phyloP scores from a whole-genome alignment of 2,329 filamentous ascomycete genomes.

The Cytospora leucostoma region DNA sequence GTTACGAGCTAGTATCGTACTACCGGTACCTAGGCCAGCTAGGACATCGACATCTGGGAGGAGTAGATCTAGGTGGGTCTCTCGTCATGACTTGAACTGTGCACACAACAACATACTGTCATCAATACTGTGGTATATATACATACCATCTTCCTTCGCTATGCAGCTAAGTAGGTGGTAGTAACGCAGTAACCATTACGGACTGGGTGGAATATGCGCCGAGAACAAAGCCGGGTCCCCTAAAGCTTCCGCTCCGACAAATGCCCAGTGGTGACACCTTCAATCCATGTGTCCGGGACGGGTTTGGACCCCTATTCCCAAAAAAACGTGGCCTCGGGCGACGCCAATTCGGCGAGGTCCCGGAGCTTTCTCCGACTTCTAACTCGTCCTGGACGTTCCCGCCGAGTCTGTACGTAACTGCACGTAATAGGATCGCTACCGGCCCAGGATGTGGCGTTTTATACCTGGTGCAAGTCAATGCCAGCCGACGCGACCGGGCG shows the following conservation, averaged over 20 bases:
- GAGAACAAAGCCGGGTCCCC: neutral
- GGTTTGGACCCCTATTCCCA: slow-evolving; percentile 23
- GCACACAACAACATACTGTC: too few species aligned
- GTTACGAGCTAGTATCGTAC: too few species aligned
- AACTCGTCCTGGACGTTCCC: slow-evolving; percentile 15
- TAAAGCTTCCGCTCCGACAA: neutral
- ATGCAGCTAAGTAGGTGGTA: too few species aligned
- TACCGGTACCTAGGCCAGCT: too few species aligned
- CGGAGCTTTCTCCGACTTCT: slow-evolving; percentile 12
- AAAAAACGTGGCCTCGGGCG: slow-evolving; percentile 24
- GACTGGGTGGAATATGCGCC: too few species aligned
- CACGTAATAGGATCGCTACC: neutral
- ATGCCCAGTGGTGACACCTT: neutral
- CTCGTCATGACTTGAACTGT: too few species aligned
- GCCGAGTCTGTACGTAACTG: slow-evolving; percentile 25
- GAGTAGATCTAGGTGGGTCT: too few species aligned
- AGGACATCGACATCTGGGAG: too few species aligned
- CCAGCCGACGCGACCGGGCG: slow-evolving; percentile 17
- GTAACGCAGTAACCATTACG: too few species aligned
- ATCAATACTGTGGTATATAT: too few species aligned
- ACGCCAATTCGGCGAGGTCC: slow-evolving; percentile 19
- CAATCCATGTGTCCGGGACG: neutral
- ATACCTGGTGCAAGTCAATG: neutral
- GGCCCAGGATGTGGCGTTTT: neutral
- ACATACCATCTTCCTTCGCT: too few species aligned